Base-by-base conservation (phyloP, 2,329 filamentous ascomycete species). In the Ceratocystis cubensis region DNA sequence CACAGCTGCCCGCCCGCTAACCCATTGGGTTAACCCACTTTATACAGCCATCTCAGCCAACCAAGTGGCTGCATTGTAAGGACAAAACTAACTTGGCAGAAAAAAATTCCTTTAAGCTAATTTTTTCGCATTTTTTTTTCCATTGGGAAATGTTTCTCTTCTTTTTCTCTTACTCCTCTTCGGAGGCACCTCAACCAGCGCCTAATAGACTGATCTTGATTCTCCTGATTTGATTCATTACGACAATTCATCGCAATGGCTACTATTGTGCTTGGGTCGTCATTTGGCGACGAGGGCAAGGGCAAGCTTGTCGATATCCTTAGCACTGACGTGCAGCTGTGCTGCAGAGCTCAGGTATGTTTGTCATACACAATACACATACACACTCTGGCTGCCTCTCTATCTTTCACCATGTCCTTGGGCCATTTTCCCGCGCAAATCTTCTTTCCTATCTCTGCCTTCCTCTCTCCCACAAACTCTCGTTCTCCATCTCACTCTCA, bases 231-330 rank as follows among this genome's bases (percentile, higher is more conserved):
- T 66, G 46, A 61, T 66, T 46, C 48, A 46, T 46, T 66, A 64
- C 62, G 66, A 64, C 67, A 37, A 48, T 63, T 61, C 64, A 66
- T 68, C 67, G 66, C 61, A 48, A 68, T 68, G 67, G 67, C 67
- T 62, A 66, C 67, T 66, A 66, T 68, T 65, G 65, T 68, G 61
- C 67, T 68, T 62, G 67, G 67, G 41, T 68, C 67, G 61, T 66
- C 64, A 41, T 68, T 68, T 64, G 67, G 67, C 67, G 67, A 68
- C 46, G 67, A 68, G 61, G 67, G 67, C 67, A 68, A 68, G 67
- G 67, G 67, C 53, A 66, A 68, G 62, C 65, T 68, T 66, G 61
- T 63, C 57, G 64, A 66, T 63, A 66, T 68, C 63, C 65, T 68
- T 15, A 64, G 64, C 61, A 61, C 59, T 64, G 67, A 68, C 53